Percentiles rank a stretch among this genome's conserved stretches.
Evolutionary conservation across 257 asterid genomes (phyloP).

Genomic region (Primulina eburnea): DNA sequence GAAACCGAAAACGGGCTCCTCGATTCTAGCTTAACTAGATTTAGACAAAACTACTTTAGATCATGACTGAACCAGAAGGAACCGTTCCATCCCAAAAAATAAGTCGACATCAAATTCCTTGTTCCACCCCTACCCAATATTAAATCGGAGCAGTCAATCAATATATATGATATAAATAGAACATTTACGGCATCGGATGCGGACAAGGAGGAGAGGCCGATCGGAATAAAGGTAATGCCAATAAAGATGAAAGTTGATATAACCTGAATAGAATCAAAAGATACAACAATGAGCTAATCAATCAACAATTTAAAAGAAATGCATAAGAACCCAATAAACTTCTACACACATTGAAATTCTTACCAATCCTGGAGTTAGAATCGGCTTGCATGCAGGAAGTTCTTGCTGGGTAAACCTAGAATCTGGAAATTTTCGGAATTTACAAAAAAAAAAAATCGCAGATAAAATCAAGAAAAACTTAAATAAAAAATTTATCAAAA

Average conservation of each 20-base stretch:
- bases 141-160: neutral
- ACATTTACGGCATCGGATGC: constrained; percentile 63
- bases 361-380: constrained; percentile 86
- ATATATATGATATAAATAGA: neutral
- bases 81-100: neutral
- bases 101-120: too few species aligned
- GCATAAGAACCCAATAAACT: neutral
- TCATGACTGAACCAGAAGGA: neutral
- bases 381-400: constrained; percentile 96
- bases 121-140: too few species aligned
- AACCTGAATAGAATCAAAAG: constrained; percentile 45
- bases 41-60: neutral
- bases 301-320: neutral
- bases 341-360: neutral
- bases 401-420: constrained; percentile 95
- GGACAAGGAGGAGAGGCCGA: constrained; percentile 69
- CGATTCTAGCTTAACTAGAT: neutral
- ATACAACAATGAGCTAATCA: constrained; percentile 9
- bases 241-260: constrained; percentile 54
- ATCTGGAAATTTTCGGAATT: constrained; percentile 42
- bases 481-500: neutral
- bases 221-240: constrained; percentile 73
- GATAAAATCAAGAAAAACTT: neutral
- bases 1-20: neutral
- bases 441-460: neutral